These are phyloP conservation scores for Lichtheimia ramosa DNA, from an alignment of 371 early-diverging fungal species.

Conservation along the genomic window DNA sequence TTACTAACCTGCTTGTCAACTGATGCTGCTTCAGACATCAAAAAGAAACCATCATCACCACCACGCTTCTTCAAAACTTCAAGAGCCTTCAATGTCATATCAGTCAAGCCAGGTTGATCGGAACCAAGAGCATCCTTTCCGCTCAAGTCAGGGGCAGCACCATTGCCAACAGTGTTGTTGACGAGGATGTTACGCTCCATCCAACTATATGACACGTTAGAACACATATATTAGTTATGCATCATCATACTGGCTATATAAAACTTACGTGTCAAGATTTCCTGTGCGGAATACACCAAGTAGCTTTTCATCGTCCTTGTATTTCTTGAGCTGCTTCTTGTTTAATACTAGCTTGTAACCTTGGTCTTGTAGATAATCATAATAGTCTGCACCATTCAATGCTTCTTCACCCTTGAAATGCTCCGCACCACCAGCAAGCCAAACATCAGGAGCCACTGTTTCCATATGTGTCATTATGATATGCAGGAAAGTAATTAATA, in stretches of 20 bases:
- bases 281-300: constrained; percentile 68
- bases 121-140: constrained; percentile 49
- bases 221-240: background rate
- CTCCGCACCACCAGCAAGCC: constrained; percentile 68
- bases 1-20: constrained; percentile 58
- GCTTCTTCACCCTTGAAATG: constrained; percentile 53
- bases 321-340: constrained; percentile 51
- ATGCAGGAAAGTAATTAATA: background rate
- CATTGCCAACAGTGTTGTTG: constrained; percentile 51
- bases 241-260: background rate
- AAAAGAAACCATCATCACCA: constrained; percentile 70
- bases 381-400: constrained; percentile 61
- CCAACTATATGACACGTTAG: constrained; percentile 35
- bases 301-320: constrained; percentile 55
- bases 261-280: constrained; percentile 60
- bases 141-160: constrained; percentile 49
- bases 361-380: constrained; percentile 42
- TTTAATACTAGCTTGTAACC: constrained; percentile 65
- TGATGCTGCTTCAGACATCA: constrained; percentile 78
- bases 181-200: constrained; percentile 67
- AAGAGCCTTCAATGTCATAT: constrained; percentile 71
- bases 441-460: constrained; percentile 65
- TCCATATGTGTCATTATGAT: background rate
- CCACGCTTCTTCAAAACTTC: constrained; percentile 62
- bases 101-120: constrained; percentile 68